phyloP scores from a whole-genome alignment of 1,284 basidiomycete genomes.

The Stereum hirsutum region DNA sequence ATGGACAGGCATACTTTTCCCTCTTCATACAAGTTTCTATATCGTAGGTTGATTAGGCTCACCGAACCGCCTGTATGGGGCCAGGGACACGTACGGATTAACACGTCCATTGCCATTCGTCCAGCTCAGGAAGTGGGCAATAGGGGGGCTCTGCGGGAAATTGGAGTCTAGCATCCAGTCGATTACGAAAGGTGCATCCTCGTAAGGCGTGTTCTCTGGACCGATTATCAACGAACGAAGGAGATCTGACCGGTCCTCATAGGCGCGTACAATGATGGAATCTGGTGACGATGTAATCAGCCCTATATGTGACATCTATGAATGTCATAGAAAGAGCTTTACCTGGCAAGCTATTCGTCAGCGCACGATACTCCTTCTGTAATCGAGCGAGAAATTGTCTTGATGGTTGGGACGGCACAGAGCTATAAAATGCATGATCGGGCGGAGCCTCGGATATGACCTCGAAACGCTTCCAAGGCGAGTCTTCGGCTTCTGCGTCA shows the following conservation, averaged over 20 bases:
- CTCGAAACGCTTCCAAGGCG: conserved; percentile 70
- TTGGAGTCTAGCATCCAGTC: conserved; percentile 88
- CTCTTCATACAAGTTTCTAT: conserved; percentile 87
- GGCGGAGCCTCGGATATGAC: conserved; percentile 64
- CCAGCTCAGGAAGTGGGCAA: conserved; percentile 89
- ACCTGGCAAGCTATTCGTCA: conserved; percentile 79
- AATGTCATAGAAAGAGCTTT: conserved; percentile 15
- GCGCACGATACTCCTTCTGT: conserved; percentile 75
- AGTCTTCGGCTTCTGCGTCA: conserved; percentile 16
- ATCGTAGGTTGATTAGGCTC: conserved; percentile 1
- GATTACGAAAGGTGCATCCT: conserved; percentile 90
- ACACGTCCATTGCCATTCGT: conserved; percentile 90
- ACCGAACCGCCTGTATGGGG: background rate
- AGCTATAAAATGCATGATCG: conserved; percentile 76
- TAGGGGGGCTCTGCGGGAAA: conserved; percentile 82
- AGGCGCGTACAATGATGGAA: conserved; percentile 64
- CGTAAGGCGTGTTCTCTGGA: conserved; percentile 88
- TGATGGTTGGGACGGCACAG: conserved; percentile 50
- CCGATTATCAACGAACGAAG: conserved; percentile 87
- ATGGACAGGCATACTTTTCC: conserved; percentile 93
- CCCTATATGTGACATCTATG: conserved; percentile 2
- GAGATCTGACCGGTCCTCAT: conserved; percentile 80
- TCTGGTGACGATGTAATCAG: conserved; percentile 28
- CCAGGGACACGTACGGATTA: conserved; percentile 54
- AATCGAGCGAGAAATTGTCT: conserved; percentile 70